These are phyloP conservation scores for Nepenthes alata DNA, from an alignment of 179 eudicot species.

Conservation along the genomic window DNA sequence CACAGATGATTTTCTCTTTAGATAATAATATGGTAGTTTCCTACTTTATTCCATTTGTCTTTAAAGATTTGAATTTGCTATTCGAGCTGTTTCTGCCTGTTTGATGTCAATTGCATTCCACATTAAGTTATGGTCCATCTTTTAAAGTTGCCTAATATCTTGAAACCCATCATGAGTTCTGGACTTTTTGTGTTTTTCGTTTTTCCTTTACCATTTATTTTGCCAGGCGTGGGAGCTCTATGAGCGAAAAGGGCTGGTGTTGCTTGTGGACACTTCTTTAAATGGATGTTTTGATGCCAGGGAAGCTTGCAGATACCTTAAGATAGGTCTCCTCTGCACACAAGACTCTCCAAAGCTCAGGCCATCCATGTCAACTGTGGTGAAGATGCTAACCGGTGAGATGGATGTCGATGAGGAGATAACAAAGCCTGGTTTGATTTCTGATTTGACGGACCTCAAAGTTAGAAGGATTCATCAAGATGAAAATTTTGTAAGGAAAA, in stretches of 20 bases:
- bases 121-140: too few species aligned
- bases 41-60: too few species aligned
- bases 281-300: constrained; percentile 32
- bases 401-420: constrained; percentile 19
- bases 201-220: neutral
- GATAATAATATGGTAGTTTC: too few species aligned
- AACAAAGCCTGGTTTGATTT: constrained; percentile 48
- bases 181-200: too few species aligned
- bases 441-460: constrained; percentile 52
- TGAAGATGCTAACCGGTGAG: constrained; percentile 48
- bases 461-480: constrained; percentile 19
- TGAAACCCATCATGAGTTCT: too few species aligned
- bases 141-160: too few species aligned
- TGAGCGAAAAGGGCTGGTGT: constrained; percentile 26
- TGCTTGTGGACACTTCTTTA: constrained; percentile 35
- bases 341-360: constrained; percentile 64
- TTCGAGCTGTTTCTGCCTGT: too few species aligned
- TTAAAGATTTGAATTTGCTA: too few species aligned
- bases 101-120: too few species aligned
- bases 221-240: constrained; percentile 47
- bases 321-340: constrained; percentile 61
- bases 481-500: neutral
- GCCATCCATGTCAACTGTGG: constrained; percentile 53
- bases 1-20: too few species aligned
- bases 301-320: constrained; percentile 55